Evolutionary conservation across 2,329 filamentous ascomycete species (phyloP).

Genomic region (Phialophora chinensis): DNA sequence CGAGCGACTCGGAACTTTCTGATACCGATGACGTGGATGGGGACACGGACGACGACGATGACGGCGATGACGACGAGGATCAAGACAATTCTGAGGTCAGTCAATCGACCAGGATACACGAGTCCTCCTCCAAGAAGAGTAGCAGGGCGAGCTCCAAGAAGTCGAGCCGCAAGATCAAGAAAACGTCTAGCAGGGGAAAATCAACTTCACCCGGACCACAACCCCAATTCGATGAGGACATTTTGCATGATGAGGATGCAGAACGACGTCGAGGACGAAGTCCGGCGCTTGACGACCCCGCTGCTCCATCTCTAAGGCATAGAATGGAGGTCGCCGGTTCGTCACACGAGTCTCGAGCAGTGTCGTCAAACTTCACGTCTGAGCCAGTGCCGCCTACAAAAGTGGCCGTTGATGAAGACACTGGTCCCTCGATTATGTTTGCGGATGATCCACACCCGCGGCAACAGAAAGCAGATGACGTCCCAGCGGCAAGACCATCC

Average conservation of each 20-base stretch:
- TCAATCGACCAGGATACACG: background rate
- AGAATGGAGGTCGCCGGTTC: conserved; percentile 12
- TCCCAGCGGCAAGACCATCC: conserved; percentile 40
- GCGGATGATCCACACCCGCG: conserved; percentile 55
- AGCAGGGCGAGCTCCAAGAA: conserved; percentile 36
- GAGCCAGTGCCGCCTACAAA: conserved; percentile 73
- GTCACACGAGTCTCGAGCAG: conserved; percentile 48
- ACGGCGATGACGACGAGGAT: conserved; percentile 20
- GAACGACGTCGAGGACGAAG: conserved; percentile 16
- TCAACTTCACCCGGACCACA: conserved; percentile 11
- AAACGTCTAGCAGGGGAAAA: conserved; percentile 9
- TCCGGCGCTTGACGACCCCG: background rate
- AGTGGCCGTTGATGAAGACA: conserved; percentile 66
- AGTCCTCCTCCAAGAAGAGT: conserved; percentile 34
- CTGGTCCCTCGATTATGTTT: conserved; percentile 78
- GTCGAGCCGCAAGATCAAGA: conserved; percentile 24
- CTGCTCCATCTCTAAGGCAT: conserved; percentile 13
- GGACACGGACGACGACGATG: conserved; percentile 31
- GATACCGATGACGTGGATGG: conserved; percentile 40
- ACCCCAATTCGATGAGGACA: conserved; percentile 26
- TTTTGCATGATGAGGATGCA: conserved; percentile 9
- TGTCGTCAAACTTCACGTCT: conserved; percentile 70
- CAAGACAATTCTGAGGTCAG: conserved; percentile 13
- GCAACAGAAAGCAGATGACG: conserved; percentile 41
- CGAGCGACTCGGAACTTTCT: conserved; percentile 55